Evolutionary conservation across 306 rosid genomes (phyloP), one percentile per base, ranked within the genome.

Genomic region (Neltuma alba): DNA sequence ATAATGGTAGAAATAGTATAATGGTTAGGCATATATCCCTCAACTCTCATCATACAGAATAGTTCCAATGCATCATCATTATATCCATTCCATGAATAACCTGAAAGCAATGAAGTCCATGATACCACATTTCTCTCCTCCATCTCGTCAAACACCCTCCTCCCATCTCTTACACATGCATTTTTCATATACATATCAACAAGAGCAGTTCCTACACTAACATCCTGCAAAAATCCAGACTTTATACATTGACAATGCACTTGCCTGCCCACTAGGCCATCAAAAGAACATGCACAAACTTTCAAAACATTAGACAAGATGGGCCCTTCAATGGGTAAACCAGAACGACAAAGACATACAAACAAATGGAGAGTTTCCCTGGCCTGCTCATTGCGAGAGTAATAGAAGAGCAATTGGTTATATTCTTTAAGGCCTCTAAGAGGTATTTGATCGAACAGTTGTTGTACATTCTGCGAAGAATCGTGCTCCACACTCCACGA

Each of bases 161-260:
- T 87, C 62, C 93, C 98, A 81, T 88, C 88, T 9, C 61, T 61
- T 25, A 91, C 78, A 74, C 28, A 61, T 75, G 77, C 88, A 9
- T 88, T 91, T 83, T 91, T 92, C 97, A 92, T 94, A 80, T 94
- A 92, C 97, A 94, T 89, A 75, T 92, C 97, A 62, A 89, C 88
- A 40, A 94, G 88, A 33, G 97, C 85, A 75, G 93, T 91, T 25
- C 90, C 98, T 30, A 88, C 97, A 58, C 93, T 88, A 71, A 91
- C 89, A 83, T 89, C 85, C 41, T 82, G 80, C 57, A 72, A 62
- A 62, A 83, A 83, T 38, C 96, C 98, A 47, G 79, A 86, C 71
- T 92, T 94, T 6, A 92, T 65, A 77, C 97, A 84, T 23, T 74
- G 91, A 47, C 94, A 86, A 79, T 94, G 98, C 72, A 91, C 83